Base-by-base conservation (phyloP, 2,329 filamentous ascomycete species). In the Botrytis elliptica region DNA sequence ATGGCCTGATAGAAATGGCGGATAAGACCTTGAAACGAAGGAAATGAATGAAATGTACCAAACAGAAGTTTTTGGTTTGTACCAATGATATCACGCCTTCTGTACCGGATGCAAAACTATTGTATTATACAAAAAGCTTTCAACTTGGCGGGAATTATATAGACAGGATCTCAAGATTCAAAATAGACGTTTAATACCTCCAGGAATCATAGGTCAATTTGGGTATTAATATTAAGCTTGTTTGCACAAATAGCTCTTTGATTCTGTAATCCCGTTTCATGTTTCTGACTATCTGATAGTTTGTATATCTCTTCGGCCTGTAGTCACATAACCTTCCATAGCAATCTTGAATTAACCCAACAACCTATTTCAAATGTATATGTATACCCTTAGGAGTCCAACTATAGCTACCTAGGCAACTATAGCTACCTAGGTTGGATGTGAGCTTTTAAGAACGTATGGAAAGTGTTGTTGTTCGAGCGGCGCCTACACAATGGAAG, bases 1-100 rank as follows among this genome's bases (percentile, higher is more conserved):
- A 92, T 44, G 95, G 95, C 0, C 86, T 99, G 59, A 86, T 97
- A 64, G 94, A 98, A 80, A 98, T 98, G 93, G 97, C 94, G 78
- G 88, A 91, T 79, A 98, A 97, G 85, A 94, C 95, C 25, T 89
- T 97, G 85, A 91, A 94, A 84, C 88, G 95, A 80, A 88, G 94
- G 82, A 98, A 97, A 84, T 98, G 44, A 73, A n/a, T 22, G 29
- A 70, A 60, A 63, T 70, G 65, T 63, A 62, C 9, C n/a, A 62
- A 62, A 55, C 38, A 64, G 49, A 55, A 63, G 60, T 60, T 65
- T 66, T 33, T 44, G 40, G 36, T 46, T 70, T 79, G 77, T 77
- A 76, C 65, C 64, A 63, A 63, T 64, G 65, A 63, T 52, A 73
- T 55, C 70, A 60, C 38, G 52, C 29, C 59, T 67, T 38, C 42